These are phyloP conservation scores for Boletus sensibilis DNA, from an alignment of 768 basidiomycete species.

Conservation along the genomic window DNA sequence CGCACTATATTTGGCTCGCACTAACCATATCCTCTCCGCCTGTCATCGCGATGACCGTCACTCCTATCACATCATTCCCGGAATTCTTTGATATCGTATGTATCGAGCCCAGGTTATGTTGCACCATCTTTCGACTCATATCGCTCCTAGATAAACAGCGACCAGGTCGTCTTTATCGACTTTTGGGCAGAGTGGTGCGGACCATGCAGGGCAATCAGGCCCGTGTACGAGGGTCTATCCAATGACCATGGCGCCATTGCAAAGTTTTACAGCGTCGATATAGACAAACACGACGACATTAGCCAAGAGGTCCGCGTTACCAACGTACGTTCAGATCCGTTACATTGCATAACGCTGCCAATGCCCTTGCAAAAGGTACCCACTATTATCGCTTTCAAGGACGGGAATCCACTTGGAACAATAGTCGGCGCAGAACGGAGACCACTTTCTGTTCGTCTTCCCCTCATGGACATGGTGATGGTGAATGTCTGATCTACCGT, in stretches of 20 bases:
- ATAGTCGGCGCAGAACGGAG: not conserved
- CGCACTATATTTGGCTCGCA: not conserved
- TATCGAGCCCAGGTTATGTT: not conserved
- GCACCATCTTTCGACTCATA: not conserved
- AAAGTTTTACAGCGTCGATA: slow-evolving; percentile 4
- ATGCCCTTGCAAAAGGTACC: not conserved
- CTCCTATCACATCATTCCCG: not conserved
- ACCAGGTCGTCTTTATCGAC: slow-evolving; percentile 6
- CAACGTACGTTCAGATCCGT: not conserved
- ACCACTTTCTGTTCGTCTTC: not conserved
- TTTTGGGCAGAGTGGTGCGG: slow-evolving; percentile 12
- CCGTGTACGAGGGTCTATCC: slow-evolving; percentile 1
- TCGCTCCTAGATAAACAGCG: not conserved
- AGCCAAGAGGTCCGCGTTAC: slow-evolving; percentile 6
- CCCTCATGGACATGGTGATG: too few relatives aligned
- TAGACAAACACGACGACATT: slow-evolving; percentile 38
- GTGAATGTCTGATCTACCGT: not conserved
- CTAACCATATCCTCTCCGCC: not conserved
- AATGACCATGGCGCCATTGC: not conserved
- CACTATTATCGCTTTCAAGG: slow-evolving; percentile 2
- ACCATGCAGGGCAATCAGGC: slow-evolving; percentile 8
- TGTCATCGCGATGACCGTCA: not conserved
- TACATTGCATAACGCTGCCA: not conserved
- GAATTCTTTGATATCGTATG: slow-evolving; percentile 1
- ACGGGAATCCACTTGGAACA: not conserved